Conservation (phyloP, 768 basidiomycete genomes). For the Krasilnikovozyma curviuscula region DNA sequence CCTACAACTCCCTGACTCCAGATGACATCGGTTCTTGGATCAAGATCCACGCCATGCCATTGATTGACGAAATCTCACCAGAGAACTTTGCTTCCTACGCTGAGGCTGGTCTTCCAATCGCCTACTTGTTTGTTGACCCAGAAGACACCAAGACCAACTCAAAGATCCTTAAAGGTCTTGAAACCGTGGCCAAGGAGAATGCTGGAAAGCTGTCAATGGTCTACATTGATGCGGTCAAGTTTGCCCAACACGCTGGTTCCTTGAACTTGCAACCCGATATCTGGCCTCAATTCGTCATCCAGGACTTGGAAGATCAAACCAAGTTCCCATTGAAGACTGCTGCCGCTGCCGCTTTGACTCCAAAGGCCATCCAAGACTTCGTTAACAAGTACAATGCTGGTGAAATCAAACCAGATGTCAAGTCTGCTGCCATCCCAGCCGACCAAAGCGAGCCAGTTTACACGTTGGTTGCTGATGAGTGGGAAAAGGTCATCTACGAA, state of each 20-base stretch:
- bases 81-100: conserved; percentile 86
- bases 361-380: conserved; percentile 40
- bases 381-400: conserved; percentile 49
- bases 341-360: conserved; percentile 35
- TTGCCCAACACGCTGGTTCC: conserved; percentile 84
- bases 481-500: conserved; percentile 68
- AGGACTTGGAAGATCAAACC: conserved; percentile 60
- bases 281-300: conserved; percentile 89
- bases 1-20: conserved; percentile 36
- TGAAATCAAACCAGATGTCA: conserved; percentile 60
- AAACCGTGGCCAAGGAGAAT: conserved; percentile 57
- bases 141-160: conserved; percentile 41
- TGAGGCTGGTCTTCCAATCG: conserved; percentile 60
- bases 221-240: conserved; percentile 91
- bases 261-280: conserved; percentile 66
- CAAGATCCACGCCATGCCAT: conserved; percentile 60
- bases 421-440: conserved; percentile 72
- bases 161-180: conserved; percentile 44
- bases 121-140: conserved; percentile 86
- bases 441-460: conserved; percentile 64
- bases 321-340: conserved; percentile 58
- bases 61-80: conserved; percentile 77
- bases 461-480: conserved; percentile 68
- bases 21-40: conserved; percentile 59
- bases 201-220: conserved; percentile 89